phyloP scores from a whole-genome alignment of 2,329 filamentous ascomycete genomes.

The Fusarium stilboides region DNA sequence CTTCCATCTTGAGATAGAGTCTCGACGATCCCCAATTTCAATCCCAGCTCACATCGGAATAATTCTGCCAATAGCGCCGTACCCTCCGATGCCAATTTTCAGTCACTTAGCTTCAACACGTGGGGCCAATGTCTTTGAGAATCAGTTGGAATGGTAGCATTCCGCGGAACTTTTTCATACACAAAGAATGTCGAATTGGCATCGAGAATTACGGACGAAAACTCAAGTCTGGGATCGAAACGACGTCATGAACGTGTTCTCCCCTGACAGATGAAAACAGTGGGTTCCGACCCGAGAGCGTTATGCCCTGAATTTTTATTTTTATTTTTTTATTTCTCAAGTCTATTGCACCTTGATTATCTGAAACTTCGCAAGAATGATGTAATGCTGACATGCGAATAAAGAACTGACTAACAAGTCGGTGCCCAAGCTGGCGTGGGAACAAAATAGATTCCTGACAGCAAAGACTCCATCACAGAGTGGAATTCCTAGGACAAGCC shows the following conservation, averaged over 20 bases:
- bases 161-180: not conserved
- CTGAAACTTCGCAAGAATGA: constrained; percentile 14
- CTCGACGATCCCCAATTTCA: constrained; percentile 42
- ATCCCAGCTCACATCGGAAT: constrained; percentile 40
- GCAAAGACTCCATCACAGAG: constrained; percentile 32
- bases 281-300: constrained; percentile 1
- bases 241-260: constrained; percentile 43
- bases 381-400: constrained; percentile 17
- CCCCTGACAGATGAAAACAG: constrained; percentile 8
- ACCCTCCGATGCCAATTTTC: constrained; percentile 32
- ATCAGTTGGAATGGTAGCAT: constrained; percentile 10
- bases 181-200: constrained; percentile 6
- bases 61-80: constrained; percentile 46
- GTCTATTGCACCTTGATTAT: constrained; percentile 22
- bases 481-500: constrained; percentile 36
- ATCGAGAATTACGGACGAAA: constrained; percentile 5
- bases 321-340: not conserved
- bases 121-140: constrained; percentile 22
- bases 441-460: constrained; percentile 18
- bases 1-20: constrained; percentile 44
- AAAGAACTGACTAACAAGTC: not conserved
- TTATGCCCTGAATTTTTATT: constrained; percentile 5
- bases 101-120: constrained; percentile 22
- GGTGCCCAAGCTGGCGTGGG: constrained; percentile 6
- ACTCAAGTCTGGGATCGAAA: constrained; percentile 24